Base-by-base conservation (phyloP, 192 early-diverging fungal genomes). In the Gamsiella multidivaricata region DNA sequence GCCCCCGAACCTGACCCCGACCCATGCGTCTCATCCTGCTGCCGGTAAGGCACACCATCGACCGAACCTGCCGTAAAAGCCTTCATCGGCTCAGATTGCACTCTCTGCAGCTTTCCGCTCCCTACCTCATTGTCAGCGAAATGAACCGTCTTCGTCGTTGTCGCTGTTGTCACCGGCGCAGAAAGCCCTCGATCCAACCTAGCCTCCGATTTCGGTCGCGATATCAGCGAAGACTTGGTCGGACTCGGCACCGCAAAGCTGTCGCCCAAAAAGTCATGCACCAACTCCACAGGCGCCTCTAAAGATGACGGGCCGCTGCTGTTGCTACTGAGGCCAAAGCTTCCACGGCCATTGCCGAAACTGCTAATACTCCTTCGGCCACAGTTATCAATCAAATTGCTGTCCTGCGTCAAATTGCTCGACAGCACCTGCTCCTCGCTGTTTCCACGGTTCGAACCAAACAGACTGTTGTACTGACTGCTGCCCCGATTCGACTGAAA, bases 211-310 rank as follows among this genome's bases (percentile, higher is more conserved):
- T 17, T n/a, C 4, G 10, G 34, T 15, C 41, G 25, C 26, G 34
- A 6, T 10, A 12, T 25, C 20, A 39, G 41, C 22, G 39, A 41
- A 20, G 62, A 23, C 18, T 23, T 25, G 18, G 28, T 12, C 1
- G 34, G n/a, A 18, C 5, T 47, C 18, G 65, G 37, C 31, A 15
- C 18, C 28, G 31, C 43, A 50, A 71, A 63, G 4, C 43, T 52
- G 15, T 54, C 46, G 3, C 69, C 61, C 22, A 71, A 36, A 22
- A 71, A 71, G 36, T 71, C 69, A 15, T 54, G 69, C 17, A 63
- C 34, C 18, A 50, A 22, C 11, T 71, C 69, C 5, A 46, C 42
- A 29, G 51, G 56, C 9, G 49, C 58, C 6, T 53, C 41, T 56
- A 69, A 23, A 1, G 56, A 47, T 22, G 46, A 58, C 0, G 37